Conservation (phyloP, 2,329 filamentous ascomycete genomes). For the Decorospora gaudefroyi region DNA sequence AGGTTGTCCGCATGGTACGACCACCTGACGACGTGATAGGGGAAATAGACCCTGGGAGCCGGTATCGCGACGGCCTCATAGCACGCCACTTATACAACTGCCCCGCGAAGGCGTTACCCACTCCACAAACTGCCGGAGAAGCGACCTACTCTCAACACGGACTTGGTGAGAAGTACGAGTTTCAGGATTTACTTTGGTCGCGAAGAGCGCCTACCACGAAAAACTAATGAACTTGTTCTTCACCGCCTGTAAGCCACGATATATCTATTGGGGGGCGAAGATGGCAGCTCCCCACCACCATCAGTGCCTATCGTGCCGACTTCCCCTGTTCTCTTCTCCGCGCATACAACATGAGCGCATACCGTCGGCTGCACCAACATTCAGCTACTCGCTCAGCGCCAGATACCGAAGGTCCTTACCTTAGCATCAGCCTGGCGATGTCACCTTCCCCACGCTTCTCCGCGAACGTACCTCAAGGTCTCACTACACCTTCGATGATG, state of each 20-base stretch:
- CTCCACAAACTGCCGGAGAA: conserved; percentile 4
- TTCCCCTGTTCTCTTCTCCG: not conserved
- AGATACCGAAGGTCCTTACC: conserved; percentile 10
- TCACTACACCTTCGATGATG: too few relatives aligned
- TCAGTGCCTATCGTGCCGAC: not conserved
- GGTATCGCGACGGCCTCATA: conserved; percentile 8
- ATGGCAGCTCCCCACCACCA: not conserved
- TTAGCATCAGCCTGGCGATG: conserved; percentile 3
- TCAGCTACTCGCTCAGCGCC: not conserved
- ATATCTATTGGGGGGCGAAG: not conserved
- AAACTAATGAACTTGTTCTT: not conserved
- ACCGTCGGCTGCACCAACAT: conserved; percentile 13
- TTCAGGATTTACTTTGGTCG: not conserved
- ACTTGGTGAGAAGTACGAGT: not conserved
- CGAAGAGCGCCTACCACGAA: conserved; percentile 5
- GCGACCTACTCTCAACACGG: not conserved
- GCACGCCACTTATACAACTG: conserved; percentile 10
- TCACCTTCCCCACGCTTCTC: conserved; percentile 16
- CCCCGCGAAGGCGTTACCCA: conserved; percentile 8
- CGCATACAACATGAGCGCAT: conserved; percentile 6
- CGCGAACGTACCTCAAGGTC: conserved; percentile 8
- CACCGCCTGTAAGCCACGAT: conserved; percentile 12
- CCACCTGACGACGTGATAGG: conserved; percentile 12
- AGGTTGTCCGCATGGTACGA: conserved; percentile 2
- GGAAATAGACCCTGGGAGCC: conserved; percentile 1